phyloP scores from a whole-genome alignment of 768 basidiomycete genomes.

The Gloeostereum incarnatum region DNA sequence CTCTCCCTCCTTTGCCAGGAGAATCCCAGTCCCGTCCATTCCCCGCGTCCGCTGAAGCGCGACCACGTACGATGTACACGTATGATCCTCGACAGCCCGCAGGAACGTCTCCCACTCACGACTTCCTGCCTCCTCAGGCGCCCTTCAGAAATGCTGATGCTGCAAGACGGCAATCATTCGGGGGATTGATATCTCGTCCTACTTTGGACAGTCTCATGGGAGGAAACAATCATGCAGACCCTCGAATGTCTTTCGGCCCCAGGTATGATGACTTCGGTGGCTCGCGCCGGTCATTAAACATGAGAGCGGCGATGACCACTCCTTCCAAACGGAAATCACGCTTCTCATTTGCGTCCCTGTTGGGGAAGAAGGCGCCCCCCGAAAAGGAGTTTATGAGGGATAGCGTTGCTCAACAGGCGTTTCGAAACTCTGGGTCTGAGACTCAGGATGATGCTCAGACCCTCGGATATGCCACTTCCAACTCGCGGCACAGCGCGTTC shows the following conservation, averaged over 20 bases:
- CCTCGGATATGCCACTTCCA: slow-evolving; percentile 38
- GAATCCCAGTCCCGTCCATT: slow-evolving; percentile 30
- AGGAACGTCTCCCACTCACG: slow-evolving; percentile 32
- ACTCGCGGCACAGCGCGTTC: slow-evolving; percentile 41
- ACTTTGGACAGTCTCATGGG: slow-evolving; percentile 22
- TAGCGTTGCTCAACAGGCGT: slow-evolving; percentile 27
- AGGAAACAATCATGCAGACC: background rate
- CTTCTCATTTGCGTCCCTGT: slow-evolving; percentile 57
- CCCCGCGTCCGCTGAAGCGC: slow-evolving; percentile 28
- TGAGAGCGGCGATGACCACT: slow-evolving; percentile 19
- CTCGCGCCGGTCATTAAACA: slow-evolving; percentile 49
- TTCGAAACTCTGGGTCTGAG: slow-evolving; percentile 34
- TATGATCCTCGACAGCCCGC: slow-evolving; percentile 46
- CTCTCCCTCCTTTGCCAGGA: slow-evolving; percentile 66
- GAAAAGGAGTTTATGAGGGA: slow-evolving; percentile 24
- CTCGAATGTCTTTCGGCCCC: slow-evolving; percentile 19
- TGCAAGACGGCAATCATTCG: slow-evolving; percentile 71
- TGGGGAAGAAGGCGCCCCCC: slow-evolving; percentile 44
- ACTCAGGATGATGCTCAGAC: slow-evolving; percentile 37
- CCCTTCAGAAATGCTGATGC: slow-evolving; percentile 50
- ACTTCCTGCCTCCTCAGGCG: slow-evolving; percentile 53
- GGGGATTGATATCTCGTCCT: slow-evolving; percentile 53
- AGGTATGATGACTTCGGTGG: slow-evolving; percentile 68
- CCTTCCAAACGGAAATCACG: slow-evolving; percentile 60
- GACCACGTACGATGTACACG: slow-evolving; percentile 60